Conservation (phyloP, 78 protist genomes). For the Speleostelium caveatum region DNA sequence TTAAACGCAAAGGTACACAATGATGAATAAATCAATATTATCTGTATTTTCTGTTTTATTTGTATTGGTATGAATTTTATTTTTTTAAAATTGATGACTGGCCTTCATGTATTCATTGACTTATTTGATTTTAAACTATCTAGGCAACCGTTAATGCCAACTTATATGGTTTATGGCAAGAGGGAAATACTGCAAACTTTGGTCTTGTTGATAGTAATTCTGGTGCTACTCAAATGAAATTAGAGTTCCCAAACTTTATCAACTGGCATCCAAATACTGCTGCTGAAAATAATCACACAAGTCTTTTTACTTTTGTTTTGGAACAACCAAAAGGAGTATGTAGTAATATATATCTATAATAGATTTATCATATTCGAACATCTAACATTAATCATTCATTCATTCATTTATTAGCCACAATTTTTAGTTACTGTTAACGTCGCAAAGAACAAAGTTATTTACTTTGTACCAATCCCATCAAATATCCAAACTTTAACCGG, state of each 20-base stretch:
- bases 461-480: conserved; percentile 32
- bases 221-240: conserved; percentile 27
- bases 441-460: conserved; percentile 52
- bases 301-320: conserved; percentile 27
- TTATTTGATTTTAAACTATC: too few relatives aligned
- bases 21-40: too few relatives aligned
- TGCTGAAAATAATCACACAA: conserved; percentile 54
- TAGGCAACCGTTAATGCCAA: too few relatives aligned
- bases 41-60: too few relatives aligned
- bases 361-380: neutral
- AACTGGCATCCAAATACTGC: conserved; percentile 10
- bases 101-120: too few relatives aligned
- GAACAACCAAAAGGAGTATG: conserved; percentile 3
- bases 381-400: neutral
- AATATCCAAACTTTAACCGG: neutral
- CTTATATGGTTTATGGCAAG: conserved; percentile 67
- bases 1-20: too few relatives aligned
- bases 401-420: neutral
- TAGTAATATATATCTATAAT: neutral
- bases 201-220: neutral
- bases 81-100: too few relatives aligned
- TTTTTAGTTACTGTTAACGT: conserved; percentile 52
- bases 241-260: conserved; percentile 41
- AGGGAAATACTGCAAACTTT: conserved; percentile 21
- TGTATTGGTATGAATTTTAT: too few relatives aligned